Evolutionary conservation across 257 asterid species (phyloP), one percentile per base, ranked within the genome.

Genomic region (Plectranthus barbatus): DNA sequence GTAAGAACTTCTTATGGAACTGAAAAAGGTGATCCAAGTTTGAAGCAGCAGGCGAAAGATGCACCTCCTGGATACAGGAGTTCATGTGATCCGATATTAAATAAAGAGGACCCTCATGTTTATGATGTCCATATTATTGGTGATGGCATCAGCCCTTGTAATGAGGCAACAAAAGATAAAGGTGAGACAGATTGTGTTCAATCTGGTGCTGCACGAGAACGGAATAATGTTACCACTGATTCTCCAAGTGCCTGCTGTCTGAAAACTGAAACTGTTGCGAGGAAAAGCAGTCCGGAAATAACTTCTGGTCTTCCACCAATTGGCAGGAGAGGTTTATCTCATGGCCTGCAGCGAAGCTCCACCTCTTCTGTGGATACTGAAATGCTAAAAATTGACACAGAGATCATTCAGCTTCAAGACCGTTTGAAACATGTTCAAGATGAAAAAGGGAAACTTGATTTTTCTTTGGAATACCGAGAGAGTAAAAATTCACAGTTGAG

Each of bases 391-490:
- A 80, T 86, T 41, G 93, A 81, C 70, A 18, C 48, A 60, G 96
- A 91, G 78, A 78, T 88, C 54, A 76, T 76, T 48, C 51, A 74
- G 57, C 91, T 88, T 64, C 78, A 71, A 64, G 96, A 86, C 63
- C 81, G 87, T 66, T 73, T 91, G 29, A 79, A 69, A 73, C 71
- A 60, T 57, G 84, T 91, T 53, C 90, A 84, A 74, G 87, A 83
- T 66, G 95, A 88, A 47, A 83, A 91, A 76, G 92, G 76, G 69
- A 88, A 77, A 60, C 85, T 91, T 71, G 72, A 83, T 77, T 18
- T 80, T 15, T 67, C 81, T 36, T 64, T 71, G 71, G 97, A 82
- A 72, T 80, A 53, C 20, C 71, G 63, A 49, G 96, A 82, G 60
- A 81, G 76, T 67, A 94, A 70, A 60, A 73, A 46, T 21, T 21